These are phyloP conservation scores for Aspergillus sp. DNA, from an alignment of 2,329 filamentous ascomycete genomes.

Conservation along the genomic window DNA sequence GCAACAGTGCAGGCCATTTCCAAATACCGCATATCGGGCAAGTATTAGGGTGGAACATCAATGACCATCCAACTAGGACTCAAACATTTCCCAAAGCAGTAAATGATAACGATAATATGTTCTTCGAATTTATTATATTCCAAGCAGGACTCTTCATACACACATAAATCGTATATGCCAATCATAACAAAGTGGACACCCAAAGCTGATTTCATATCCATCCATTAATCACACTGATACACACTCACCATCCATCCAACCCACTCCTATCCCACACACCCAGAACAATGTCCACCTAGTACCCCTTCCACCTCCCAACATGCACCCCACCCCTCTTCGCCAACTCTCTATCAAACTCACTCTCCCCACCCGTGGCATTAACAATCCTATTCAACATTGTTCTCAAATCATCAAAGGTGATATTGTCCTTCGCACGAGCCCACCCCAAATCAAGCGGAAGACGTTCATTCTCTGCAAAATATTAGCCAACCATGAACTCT, in stretches of 20 bases:
- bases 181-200: background rate
- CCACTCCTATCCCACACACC: background rate
- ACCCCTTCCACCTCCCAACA: background rate
- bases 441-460: background rate
- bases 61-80: no score
- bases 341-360: background rate
- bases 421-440: background rate
- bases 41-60: no score
- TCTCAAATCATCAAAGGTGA: background rate
- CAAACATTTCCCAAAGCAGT: no score
- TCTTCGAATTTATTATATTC: no score
- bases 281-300: background rate
- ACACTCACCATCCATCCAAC: background rate
- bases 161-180: background rate
- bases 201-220: no score
- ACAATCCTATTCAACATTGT: background rate
- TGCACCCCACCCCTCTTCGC: background rate
- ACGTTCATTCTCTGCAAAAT: background rate
- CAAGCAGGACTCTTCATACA: background rate
- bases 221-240: no score
- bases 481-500: background rate
- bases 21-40: no score
- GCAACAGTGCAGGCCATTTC: no score
- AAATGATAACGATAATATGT: no score
- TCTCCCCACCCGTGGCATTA: background rate